Conservation (phyloP, 768 basidiomycete species). For the Russula abietina region DNA sequence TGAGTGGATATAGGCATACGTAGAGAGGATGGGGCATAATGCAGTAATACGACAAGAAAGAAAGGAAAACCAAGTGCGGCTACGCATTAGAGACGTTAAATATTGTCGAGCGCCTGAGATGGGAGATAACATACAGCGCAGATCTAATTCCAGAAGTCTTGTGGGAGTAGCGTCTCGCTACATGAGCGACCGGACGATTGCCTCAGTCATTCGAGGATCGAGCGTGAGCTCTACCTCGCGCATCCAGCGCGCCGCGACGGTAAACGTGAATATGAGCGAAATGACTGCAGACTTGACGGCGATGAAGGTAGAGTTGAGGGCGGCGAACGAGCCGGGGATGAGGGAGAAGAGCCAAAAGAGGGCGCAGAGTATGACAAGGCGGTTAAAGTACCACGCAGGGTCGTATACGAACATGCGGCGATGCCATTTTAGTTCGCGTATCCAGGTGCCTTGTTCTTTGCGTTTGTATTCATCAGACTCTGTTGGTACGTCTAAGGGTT, state of each 20-base stretch:
- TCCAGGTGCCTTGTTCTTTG: conserved; percentile 18
- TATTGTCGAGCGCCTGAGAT: neutral
- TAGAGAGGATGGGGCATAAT: neutral
- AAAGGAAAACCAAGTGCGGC: neutral
- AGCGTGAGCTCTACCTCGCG: neutral
- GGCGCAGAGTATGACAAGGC: conserved; percentile 11
- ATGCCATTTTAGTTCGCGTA: conserved; percentile 13
- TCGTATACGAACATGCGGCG: conserved; percentile 14
- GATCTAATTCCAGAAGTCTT: neutral
- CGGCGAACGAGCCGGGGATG: conserved; percentile 2
- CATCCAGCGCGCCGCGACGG: neutral
- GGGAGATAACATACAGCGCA: neutral
- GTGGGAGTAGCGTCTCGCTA: neutral
- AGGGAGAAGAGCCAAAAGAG: conserved; percentile 18
- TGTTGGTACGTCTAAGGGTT: neutral
- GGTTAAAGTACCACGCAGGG: conserved; percentile 18
- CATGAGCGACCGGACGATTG: neutral
- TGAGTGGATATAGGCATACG: neutral
- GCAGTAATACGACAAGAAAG: neutral
- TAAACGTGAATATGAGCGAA: neutral
- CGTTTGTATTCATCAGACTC: conserved; percentile 11
- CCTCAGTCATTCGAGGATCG: neutral
- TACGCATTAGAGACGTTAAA: neutral
- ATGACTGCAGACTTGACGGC: neutral
- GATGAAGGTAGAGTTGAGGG: neutral